These are phyloP conservation scores for Penicillium canariense DNA, from an alignment of 495 filamentous ascomycete genomes.

Conservation along the genomic window DNA sequence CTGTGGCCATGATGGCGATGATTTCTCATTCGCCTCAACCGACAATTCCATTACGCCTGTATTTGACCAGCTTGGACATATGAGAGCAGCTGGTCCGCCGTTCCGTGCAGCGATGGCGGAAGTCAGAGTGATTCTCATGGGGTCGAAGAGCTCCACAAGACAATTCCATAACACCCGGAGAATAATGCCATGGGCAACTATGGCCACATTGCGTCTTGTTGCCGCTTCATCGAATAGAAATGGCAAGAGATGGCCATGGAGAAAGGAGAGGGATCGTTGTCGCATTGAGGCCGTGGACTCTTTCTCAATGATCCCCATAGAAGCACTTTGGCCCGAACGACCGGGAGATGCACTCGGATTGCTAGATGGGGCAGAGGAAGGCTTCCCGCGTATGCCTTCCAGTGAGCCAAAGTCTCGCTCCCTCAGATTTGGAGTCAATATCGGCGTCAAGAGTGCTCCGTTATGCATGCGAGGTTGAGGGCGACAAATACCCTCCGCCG, in stretches of 20 bases:
- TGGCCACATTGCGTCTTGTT: slow-evolving; percentile 45
- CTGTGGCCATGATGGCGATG: background rate
- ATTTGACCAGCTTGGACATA: slow-evolving; percentile 59
- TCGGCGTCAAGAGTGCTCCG: slow-evolving; percentile 6
- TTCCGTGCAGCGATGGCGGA: slow-evolving; percentile 3
- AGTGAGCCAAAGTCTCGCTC: slow-evolving; percentile 31
- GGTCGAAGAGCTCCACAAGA: slow-evolving; percentile 54
- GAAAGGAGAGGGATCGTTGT: slow-evolving; percentile 57
- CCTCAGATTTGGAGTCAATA: slow-evolving; percentile 21
- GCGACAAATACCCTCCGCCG: slow-evolving; percentile 37
- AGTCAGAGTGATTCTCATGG: slow-evolving; percentile 30
- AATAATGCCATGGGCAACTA: slow-evolving; percentile 81
- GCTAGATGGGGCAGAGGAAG: background rate
- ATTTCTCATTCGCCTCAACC: slow-evolving; percentile 20
- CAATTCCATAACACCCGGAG: slow-evolving; percentile 64
- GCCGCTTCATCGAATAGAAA: slow-evolving; percentile 40
- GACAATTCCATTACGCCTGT: slow-evolving; percentile 59
- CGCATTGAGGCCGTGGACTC: slow-evolving; percentile 60
- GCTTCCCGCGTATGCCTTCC: slow-evolving; percentile 15
- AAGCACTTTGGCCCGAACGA: background rate
- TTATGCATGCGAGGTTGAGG: slow-evolving; percentile 1
- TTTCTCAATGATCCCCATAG: slow-evolving; percentile 18
- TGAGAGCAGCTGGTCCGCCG: slow-evolving; percentile 11
- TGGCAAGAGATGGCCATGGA: slow-evolving; percentile 58
- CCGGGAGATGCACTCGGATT: background rate